Evolutionary conservation across 257 asterid species (phyloP).

Genomic region (Asclepias syriaca): DNA sequence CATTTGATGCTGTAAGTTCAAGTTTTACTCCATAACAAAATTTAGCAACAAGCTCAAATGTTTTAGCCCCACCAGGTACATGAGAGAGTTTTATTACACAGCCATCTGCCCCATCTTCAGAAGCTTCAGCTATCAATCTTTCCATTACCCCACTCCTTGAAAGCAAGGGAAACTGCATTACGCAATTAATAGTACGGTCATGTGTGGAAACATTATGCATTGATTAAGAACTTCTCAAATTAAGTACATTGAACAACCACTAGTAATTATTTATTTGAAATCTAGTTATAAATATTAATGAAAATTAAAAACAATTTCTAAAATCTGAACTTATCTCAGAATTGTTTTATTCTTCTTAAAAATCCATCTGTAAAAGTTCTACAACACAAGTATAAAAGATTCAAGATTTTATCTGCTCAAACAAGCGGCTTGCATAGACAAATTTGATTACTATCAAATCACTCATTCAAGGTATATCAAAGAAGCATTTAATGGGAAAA

Average conservation of each 20-base stretch:
- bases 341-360: too few relatives aligned
- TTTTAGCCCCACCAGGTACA: constrained; percentile 83
- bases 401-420: neutral
- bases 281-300: too few relatives aligned
- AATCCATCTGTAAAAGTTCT: too few relatives aligned
- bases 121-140: constrained; percentile 67
- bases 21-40: constrained; percentile 94
- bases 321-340: too few relatives aligned
- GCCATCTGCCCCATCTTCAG: constrained; percentile 58
- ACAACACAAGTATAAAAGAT: neutral
- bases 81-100: constrained; percentile 51
- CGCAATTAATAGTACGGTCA: neutral
- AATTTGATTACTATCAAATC: neutral
- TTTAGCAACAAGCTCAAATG: constrained; percentile 87
- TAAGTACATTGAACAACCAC: too few relatives aligned
- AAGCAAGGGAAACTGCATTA: constrained; percentile 85
- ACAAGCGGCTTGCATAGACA: neutral
- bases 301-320: too few relatives aligned
- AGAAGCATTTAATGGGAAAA: neutral
- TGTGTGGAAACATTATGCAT: neutral
- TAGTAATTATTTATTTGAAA: too few relatives aligned
- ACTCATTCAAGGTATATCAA: neutral
- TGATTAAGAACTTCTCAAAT: neutral
- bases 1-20: constrained; percentile 87
- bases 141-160: constrained; percentile 94